Percentiles rank a stretch among this genome's conserved stretches.
phyloP scores from a whole-genome alignment of 208 protist genomes.

The Sergeia podlipaevii region DNA sequence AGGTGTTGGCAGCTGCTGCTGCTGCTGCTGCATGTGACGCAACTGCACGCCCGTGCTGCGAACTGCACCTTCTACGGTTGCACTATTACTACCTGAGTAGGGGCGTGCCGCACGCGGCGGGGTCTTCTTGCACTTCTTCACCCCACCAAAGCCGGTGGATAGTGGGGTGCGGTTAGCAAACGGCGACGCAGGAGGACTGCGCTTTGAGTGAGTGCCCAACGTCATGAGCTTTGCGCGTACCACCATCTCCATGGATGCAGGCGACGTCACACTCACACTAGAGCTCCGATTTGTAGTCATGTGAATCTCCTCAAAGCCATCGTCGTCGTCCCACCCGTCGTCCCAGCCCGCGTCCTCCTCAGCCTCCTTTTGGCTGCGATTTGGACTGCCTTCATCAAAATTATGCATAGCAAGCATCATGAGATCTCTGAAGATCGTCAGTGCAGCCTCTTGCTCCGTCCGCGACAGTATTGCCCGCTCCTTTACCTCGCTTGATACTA shows the following conservation, averaged over 20 bases:
- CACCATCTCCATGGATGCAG: background rate
- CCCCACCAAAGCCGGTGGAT: background rate
- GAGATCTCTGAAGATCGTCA: constrained; percentile 17
- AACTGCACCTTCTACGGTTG: background rate
- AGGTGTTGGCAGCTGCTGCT: background rate
- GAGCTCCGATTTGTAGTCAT: constrained; percentile 4
- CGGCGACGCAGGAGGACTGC: background rate
- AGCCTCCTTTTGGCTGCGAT: background rate
- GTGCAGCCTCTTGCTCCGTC: constrained; percentile 14
- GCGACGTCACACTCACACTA: background rate
- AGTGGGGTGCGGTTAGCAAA: background rate
- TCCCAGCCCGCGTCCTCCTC: constrained; percentile 17
- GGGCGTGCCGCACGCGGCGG: too few relatives aligned
- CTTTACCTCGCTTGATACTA: background rate
- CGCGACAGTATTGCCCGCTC: constrained; percentile 24
- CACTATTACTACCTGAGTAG: too few relatives aligned
- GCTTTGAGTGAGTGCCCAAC: background rate
- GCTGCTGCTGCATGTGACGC: background rate
- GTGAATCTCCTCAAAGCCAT: constrained; percentile 31
- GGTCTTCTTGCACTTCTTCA: background rate
- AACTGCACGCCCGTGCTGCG: background rate
- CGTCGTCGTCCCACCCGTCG: constrained; percentile 32
- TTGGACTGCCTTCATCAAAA: constrained; percentile 7
- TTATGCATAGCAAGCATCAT: constrained; percentile 18
- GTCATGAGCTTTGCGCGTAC: too few relatives aligned